These are phyloP conservation scores for Candida oleophila DNA, from an alignment of 805 yeast species.

Conservation along the genomic window DNA sequence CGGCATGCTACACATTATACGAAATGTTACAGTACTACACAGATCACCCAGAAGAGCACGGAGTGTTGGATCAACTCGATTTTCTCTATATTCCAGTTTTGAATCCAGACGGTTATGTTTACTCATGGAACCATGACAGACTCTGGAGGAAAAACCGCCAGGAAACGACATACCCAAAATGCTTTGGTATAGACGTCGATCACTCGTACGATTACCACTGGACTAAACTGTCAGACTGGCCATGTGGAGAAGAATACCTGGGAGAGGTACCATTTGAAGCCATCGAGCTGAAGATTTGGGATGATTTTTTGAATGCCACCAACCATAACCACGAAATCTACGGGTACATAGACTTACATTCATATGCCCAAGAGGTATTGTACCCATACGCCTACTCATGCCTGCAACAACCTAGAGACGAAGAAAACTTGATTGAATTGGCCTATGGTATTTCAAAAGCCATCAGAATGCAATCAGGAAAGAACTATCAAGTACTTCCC, in stretches of 20 bases:
- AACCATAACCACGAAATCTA: slow-evolving; percentile 56
- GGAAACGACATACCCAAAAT: slow-evolving; percentile 59
- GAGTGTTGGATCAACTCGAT: slow-evolving; percentile 58
- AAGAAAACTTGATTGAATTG: slow-evolving; percentile 75
- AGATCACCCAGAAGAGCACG: slow-evolving; percentile 37
- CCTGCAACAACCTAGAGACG: slow-evolving; percentile 68
- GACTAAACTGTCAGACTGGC: slow-evolving; percentile 57
- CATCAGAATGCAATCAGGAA: slow-evolving; percentile 62
- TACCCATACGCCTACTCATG: slow-evolving; percentile 85
- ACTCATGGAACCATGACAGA: slow-evolving; percentile 77
- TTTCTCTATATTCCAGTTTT: slow-evolving; percentile 78
- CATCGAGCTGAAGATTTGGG: slow-evolving; percentile 38
- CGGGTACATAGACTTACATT: slow-evolving; percentile 81
- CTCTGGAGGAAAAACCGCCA: slow-evolving; percentile 91
- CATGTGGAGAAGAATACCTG: slow-evolving; percentile 81
- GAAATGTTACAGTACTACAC: slow-evolving; percentile 29
- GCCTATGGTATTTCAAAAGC: slow-evolving; percentile 80
- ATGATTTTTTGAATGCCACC: slow-evolving; percentile 39
- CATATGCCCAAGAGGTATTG: slow-evolving; percentile 79
- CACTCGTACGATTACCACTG: slow-evolving; percentile 80
- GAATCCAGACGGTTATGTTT: slow-evolving; percentile 89
- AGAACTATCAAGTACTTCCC: slow-evolving; percentile 64
- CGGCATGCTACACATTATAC: slow-evolving; percentile 58
- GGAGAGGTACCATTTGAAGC: slow-evolving; percentile 73
- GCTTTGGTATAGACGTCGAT: slow-evolving; percentile 85